phyloP scores from a whole-genome alignment of 2,329 filamentous ascomycete genomes.

The Aspergillus sp. region DNA sequence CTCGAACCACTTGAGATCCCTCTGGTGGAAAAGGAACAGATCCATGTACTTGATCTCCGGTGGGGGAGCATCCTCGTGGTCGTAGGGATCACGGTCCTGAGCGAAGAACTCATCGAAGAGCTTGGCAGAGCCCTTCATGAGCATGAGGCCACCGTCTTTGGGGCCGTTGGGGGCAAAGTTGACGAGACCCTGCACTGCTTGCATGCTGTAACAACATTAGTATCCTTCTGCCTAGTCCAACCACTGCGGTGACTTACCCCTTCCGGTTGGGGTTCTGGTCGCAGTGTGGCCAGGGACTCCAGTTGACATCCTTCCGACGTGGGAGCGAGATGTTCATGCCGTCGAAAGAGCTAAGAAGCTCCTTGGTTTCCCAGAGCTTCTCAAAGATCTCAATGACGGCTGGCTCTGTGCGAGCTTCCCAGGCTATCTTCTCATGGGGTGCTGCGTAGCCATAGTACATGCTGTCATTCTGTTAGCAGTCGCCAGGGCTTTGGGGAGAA shows the following conservation, averaged over 20 bases:
- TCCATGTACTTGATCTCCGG: slow-evolving; percentile 23
- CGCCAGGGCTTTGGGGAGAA: no score
- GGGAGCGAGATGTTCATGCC: slow-evolving; percentile 43
- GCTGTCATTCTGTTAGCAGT: slow-evolving; percentile 17
- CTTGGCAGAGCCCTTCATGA: slow-evolving; percentile 34
- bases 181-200: slow-evolving; percentile 48
- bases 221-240: no score
- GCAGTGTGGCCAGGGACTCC: slow-evolving; percentile 51
- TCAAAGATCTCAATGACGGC: slow-evolving; percentile 51
- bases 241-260: no score
- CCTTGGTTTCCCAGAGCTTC: slow-evolving; percentile 49
- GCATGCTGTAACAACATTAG: no score
- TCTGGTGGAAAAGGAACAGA: slow-evolving; percentile 30
- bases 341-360: slow-evolving; percentile 55
- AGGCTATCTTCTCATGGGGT: slow-evolving; percentile 53
- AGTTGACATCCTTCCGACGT: slow-evolving; percentile 26
- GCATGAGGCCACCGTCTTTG: slow-evolving; percentile 42
- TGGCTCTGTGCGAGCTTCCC: slow-evolving; percentile 51
- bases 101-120: slow-evolving; percentile 33
- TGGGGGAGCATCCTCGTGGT: background rate
- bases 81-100: background rate
- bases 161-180: slow-evolving; percentile 44
- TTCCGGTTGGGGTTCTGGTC: slow-evolving; percentile 42
- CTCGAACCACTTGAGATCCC: slow-evolving; percentile 37
- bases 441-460: slow-evolving; percentile 52